phyloP scores from a whole-genome alignment of 2,329 filamentous ascomycete species.

The Huntiella decipiens region DNA sequence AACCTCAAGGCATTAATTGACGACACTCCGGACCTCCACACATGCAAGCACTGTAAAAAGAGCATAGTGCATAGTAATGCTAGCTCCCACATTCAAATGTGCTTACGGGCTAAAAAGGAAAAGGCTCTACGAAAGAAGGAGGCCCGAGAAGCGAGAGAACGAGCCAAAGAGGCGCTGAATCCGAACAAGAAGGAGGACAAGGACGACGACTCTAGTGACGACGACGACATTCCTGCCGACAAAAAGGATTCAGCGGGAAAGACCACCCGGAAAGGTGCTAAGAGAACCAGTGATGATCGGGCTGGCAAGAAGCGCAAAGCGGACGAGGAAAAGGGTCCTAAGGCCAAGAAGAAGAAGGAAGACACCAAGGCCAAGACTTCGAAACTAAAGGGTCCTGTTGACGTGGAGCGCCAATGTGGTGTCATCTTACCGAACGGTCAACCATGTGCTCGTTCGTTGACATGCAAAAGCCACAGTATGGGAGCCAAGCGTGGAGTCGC shows the following conservation, averaged over 20 bases:
- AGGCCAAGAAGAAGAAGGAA: constrained; percentile 89
- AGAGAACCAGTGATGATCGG: constrained; percentile 45
- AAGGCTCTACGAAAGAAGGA: constrained; percentile 63
- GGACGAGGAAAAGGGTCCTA: constrained; percentile 63
- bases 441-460: constrained; percentile 71
- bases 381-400: constrained; percentile 81
- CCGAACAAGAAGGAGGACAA: constrained; percentile 33
- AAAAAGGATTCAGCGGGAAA: constrained; percentile 26
- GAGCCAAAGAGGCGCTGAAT: constrained; percentile 41
- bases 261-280: constrained; percentile 41
- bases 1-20: constrained; percentile 63
- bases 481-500: constrained; percentile 78
- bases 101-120: constrained; percentile 67
- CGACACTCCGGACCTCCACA: constrained; percentile 58
- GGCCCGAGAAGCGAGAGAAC: constrained; percentile 49
- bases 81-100: constrained; percentile 64
- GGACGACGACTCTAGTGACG: constrained; percentile 28
- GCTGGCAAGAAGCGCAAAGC: constrained; percentile 59
- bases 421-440: constrained; percentile 70
- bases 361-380: constrained; percentile 67
- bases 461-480: constrained; percentile 93
- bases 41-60: constrained; percentile 91
- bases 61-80: constrained; percentile 58
- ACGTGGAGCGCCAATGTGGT: constrained; percentile 87
- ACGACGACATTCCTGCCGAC: constrained; percentile 23